phyloP scores from a whole-genome alignment of 2,329 filamentous ascomycete species.

The Grosmannia penicillata region DNA sequence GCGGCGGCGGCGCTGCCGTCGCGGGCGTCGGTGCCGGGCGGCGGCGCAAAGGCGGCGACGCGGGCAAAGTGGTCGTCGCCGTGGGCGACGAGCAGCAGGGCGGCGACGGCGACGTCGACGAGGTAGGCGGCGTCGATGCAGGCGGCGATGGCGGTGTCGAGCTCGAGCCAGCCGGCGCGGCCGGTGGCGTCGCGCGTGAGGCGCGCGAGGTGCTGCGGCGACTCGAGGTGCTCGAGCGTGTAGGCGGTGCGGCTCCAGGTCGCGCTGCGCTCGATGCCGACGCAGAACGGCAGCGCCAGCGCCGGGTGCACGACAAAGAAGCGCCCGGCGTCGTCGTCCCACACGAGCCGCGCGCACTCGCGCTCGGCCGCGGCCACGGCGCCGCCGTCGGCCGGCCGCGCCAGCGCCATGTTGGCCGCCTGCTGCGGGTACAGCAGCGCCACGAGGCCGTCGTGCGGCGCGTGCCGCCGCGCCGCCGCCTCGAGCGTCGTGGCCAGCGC shows the following conservation, averaged over 20 bases:
- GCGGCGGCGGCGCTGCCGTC: slow-evolving; percentile 10
- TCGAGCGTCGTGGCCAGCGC: slow-evolving; percentile 44
- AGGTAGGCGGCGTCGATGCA: slow-evolving; percentile 47
- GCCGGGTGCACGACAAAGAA: slow-evolving; percentile 51
- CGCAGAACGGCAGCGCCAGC: slow-evolving; percentile 46
- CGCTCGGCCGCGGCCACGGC: slow-evolving; percentile 49
- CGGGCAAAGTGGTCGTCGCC: slow-evolving; percentile 36
- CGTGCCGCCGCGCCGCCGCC: slow-evolving; percentile 34
- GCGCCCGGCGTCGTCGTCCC: slow-evolving; percentile 44
- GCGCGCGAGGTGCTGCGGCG: slow-evolving; percentile 43
- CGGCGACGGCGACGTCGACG: slow-evolving; percentile 45
- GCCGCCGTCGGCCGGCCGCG: slow-evolving; percentile 41
- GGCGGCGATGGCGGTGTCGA: slow-evolving; percentile 44
- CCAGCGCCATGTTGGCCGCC: slow-evolving; percentile 47
- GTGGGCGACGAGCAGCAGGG: slow-evolving; percentile 43
- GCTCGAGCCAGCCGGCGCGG: slow-evolving; percentile 42
- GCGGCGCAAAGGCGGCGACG: slow-evolving; percentile 43
- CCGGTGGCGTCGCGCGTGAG: slow-evolving; percentile 46
- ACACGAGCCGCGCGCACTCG: slow-evolving; percentile 58
- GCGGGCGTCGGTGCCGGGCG: background rate
- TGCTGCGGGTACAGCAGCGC: slow-evolving; percentile 54
- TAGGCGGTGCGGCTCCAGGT: slow-evolving; percentile 49
- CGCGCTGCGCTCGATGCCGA: slow-evolving; percentile 41
- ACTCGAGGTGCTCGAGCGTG: slow-evolving; percentile 49
- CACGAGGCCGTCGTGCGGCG: slow-evolving; percentile 47